Conservation (phyloP, 192 early-diverging fungal species). For the Linnemannia hyalina region DNA sequence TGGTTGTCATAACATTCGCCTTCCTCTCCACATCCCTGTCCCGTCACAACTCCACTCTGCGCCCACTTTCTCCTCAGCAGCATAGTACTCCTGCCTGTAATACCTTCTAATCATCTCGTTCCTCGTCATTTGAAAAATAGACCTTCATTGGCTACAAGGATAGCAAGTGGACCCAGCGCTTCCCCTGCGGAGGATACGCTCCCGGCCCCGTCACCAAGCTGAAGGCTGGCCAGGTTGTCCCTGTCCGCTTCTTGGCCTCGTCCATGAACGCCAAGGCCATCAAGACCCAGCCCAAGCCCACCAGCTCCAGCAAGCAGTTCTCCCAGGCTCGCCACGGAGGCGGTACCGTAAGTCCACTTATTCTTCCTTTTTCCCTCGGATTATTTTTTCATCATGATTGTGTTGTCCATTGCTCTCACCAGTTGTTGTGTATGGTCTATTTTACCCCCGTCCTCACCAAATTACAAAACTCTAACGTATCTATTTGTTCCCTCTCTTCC, state of each 20-base stretch:
- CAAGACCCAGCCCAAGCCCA: constrained; percentile 46
- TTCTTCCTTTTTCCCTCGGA: background rate
- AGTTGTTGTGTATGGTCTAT: background rate
- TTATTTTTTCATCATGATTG: background rate
- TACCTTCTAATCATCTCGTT: background rate
- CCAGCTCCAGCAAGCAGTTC: constrained; percentile 30
- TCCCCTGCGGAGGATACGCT: constrained; percentile 59
- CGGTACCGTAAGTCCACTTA: constrained; percentile 54
- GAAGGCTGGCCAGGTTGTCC: constrained; percentile 63
- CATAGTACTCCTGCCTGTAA: background rate
- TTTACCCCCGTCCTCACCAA: background rate
- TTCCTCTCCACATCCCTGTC: background rate
- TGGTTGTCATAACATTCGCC: background rate
- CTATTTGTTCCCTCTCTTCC: background rate
- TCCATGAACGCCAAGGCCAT: constrained; percentile 33
- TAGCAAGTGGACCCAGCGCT: constrained; percentile 28
- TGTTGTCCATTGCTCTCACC: background rate
- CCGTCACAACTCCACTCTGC: background rate
- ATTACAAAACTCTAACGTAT: constrained; percentile 3
- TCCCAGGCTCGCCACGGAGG: constrained; percentile 71
- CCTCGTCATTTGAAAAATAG: constrained; percentile 3
- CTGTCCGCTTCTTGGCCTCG: constrained; percentile 61
- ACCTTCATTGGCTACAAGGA: constrained; percentile 53
- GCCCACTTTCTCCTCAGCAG: background rate
- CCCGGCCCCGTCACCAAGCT: constrained; percentile 56